These are phyloP conservation scores for Solanum neorickii DNA, from an alignment of 257 asterid genomes.

Conservation along the genomic window DNA sequence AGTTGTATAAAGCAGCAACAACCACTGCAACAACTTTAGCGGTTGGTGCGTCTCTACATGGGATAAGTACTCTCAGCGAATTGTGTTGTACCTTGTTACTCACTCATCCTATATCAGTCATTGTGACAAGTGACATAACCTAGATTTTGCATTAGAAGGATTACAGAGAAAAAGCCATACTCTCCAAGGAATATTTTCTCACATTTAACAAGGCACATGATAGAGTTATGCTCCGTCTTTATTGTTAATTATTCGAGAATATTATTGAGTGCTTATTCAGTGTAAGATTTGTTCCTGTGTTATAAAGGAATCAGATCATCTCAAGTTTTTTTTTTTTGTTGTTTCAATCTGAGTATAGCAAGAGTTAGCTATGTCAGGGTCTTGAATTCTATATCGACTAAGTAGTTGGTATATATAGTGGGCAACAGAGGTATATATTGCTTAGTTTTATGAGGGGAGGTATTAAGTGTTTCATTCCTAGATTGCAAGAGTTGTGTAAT, in stretches of 20 bases:
- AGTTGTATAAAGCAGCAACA: neutral
- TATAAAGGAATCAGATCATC: neutral
- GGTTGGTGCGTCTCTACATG: neutral
- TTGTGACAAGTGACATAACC: neutral
- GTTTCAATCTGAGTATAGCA: neutral
- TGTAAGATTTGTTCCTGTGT: neutral
- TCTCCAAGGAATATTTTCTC: neutral
- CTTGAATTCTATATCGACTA: neutral
- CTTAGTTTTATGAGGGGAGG: neutral
- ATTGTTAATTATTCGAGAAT: neutral
- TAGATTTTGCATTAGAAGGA: neutral
- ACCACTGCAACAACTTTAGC: neutral
- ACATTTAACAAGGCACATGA: neutral
- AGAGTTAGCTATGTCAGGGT: neutral
- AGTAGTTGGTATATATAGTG: neutral
- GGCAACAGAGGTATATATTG: neutral
- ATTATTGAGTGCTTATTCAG: neutral
- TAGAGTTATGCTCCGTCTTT: neutral
- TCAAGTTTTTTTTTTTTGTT: neutral
- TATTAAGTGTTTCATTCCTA: neutral
- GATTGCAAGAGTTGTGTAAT: neutral
- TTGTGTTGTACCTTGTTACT: neutral
- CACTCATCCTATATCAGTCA: neutral
- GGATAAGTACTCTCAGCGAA: neutral
- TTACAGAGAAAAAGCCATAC: neutral